phyloP scores from a whole-genome alignment of 495 filamentous ascomycete genomes.

The Beverwykella pulmonaria region DNA sequence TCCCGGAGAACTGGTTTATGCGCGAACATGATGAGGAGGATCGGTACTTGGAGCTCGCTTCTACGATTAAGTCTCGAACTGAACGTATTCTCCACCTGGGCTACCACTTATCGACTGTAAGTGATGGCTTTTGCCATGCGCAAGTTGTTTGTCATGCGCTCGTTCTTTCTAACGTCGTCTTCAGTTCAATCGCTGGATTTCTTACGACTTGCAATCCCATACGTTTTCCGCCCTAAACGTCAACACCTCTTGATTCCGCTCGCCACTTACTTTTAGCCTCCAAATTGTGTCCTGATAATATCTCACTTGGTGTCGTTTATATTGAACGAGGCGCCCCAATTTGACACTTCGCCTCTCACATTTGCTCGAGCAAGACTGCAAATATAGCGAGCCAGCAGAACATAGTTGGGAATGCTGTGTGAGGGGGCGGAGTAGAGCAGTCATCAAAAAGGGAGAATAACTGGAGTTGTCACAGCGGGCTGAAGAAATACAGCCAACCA shows the following conservation, averaged over 20 bases:
- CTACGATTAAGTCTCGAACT: constrained; percentile 64
- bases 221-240: constrained; percentile 22
- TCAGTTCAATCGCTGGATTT: constrained; percentile 32
- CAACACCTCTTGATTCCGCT: not conserved
- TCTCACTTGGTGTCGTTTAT: no score
- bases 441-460: no score
- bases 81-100: constrained; percentile 74
- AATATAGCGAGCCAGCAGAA: no score
- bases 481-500: no score
- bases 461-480: no score
- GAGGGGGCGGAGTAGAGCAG: no score
- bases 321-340: no score
- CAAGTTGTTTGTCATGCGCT: not conserved
- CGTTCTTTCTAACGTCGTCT: constrained; percentile 15
- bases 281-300: no score
- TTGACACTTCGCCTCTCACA: no score
- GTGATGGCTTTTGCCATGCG: not conserved
- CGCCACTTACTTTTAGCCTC: not conserved
- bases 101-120: constrained; percentile 34
- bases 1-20: constrained; percentile 69
- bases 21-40: constrained; percentile 76
- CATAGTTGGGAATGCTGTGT: no score
- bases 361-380: no score
- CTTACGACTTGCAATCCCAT: constrained; percentile 24
- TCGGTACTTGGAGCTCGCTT: constrained; percentile 68